Evolutionary conservation across 2,329 filamentous ascomycete genomes (phyloP), one percentile per base, ranked within the genome.

Genomic region (Epichloe gansuensis): DNA sequence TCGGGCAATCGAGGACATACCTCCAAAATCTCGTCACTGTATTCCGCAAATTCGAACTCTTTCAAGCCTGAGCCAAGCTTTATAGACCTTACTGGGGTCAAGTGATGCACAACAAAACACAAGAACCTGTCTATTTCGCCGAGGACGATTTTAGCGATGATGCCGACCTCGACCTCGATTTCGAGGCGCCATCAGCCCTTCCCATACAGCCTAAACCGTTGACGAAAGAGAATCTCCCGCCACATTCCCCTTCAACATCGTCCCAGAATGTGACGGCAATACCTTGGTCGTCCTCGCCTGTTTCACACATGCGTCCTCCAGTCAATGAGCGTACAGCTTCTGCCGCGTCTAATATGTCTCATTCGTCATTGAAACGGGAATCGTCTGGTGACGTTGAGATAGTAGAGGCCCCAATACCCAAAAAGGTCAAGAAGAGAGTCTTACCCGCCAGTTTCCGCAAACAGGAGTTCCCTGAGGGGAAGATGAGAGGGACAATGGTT

Each of bases 131-230:
- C 9, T 80, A 77, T 55, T 86, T 90, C 57, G 80, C 82, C 55
- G 86, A 90, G 56, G 83, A 91, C 60, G 91, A 95, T 63, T 93
- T 95, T 59, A 88, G 89, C 61, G 87, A 91, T 63, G 90, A 95
- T 59, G 77, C 84, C 21, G 80, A 89, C 52, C 73, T 95, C 25
- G 86, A 88, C 56, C 68, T 86, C 21, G 78, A 90, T 56, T 77
- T 82, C 50, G 76, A 86, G 54, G 75, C 81, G 54, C 81, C 83
- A 0, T 67, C 72, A 1, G 72, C 77, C 2, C 73, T 80, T 3
- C 74, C 73, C 7, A 15, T 68, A 59, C 58, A 60, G 5, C 66
- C 60, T 57, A 58, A 59, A 52, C 55, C 55, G 11, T 21, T 56
- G 13, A 38, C 59, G n/a, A 60, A 62, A 23, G 59, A 64, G 47